phyloP scores from a whole-genome alignment of 768 basidiomycete species.

The Heimioporus sp. region DNA sequence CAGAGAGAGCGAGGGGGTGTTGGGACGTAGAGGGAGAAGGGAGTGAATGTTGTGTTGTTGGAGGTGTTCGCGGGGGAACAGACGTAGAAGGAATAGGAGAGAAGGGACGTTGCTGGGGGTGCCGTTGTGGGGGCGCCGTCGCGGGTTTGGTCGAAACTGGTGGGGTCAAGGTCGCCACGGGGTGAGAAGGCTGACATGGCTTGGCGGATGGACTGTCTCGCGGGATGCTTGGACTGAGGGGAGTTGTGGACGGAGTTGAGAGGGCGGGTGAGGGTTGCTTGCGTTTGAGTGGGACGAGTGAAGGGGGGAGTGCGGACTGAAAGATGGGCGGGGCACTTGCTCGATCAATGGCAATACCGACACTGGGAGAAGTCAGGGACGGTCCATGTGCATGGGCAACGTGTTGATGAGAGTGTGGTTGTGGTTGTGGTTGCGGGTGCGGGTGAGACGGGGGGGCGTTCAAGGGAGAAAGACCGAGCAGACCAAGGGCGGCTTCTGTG shows the following conservation, averaged over 20 bases:
- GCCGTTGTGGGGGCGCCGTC: conserved; percentile 11
- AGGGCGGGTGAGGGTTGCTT: conserved; percentile 30
- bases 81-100: conserved; percentile 14
- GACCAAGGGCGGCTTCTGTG: conserved; percentile 56
- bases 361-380: conserved; percentile 22
- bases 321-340: conserved; percentile 16
- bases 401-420: conserved; percentile 24
- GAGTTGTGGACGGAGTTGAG: conserved; percentile 5
- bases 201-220: conserved; percentile 13
- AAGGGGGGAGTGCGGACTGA: conserved; percentile 22
- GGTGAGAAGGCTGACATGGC: conserved; percentile 15
- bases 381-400: conserved; percentile 25
- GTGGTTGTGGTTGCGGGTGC: conserved; percentile 24
- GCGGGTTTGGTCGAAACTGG: conserved; percentile 7
- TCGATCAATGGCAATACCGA: conserved; percentile 27
- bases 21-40: conserved; percentile 22
- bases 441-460: conserved; percentile 30
- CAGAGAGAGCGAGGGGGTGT: conserved; percentile 13
- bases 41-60: conserved; percentile 11
- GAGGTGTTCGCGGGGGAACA: conserved; percentile 13
- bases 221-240: conserved; percentile 2
- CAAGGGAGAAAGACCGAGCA: conserved; percentile 47
- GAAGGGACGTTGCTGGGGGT: conserved; percentile 16
- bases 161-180: conserved; percentile 16
- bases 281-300: conserved; percentile 42